Evolutionary conservation across 805 yeast species (phyloP), one percentile per base, ranked within the genome.

Genomic region (Citeromyces nyonsensis): DNA sequence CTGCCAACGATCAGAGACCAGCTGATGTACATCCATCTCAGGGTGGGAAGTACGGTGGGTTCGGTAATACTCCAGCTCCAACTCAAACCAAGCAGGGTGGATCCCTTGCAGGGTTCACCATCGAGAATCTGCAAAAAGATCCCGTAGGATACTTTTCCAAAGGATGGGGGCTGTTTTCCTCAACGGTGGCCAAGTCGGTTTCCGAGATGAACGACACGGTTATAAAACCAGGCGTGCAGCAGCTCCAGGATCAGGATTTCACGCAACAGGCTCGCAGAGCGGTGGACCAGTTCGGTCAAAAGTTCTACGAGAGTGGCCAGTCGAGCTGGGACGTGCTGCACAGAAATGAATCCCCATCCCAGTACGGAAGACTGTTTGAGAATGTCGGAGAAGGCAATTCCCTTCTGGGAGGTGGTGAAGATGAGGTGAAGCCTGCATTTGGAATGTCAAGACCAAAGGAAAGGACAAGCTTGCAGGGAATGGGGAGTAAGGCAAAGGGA

Each of bases 281-380:
- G n/a, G 82, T 94, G 69, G 77, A 83, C 37, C 96, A 91, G 60
- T 91, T 88, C 58, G 95, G 96, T 31, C 94, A 82, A 49, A 84
- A 75, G 48, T 80, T 88, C 59, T 94, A 81, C 51, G 93, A 85
- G 42, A 83, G 95, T 1, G 80, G 93, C 24, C 67, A 62, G 38
- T 73, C 71, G 41, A 82, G 94, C 18, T 73, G 72, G 34, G 78
- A 75, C 40, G 52, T 47, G 32, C 34, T 38, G 7, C 40, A 73
- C 77, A 39, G 41, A 7, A 18, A 30, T 10, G 26, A 29, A 3
- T 29, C 22, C 35, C 61, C 64, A 5, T 56, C 59, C 26, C 57
- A 63, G 35, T 71, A 66, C 41, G 63, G 68, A 24, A 56, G 59
- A 40, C 51, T 77, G 32, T 77, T 77, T 48, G 78, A 73, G 41